Evolutionary conservation across 23 red algal genomes (phyloP).

Genomic region (Cyanidiococcus yangmingshanensis): DNA sequence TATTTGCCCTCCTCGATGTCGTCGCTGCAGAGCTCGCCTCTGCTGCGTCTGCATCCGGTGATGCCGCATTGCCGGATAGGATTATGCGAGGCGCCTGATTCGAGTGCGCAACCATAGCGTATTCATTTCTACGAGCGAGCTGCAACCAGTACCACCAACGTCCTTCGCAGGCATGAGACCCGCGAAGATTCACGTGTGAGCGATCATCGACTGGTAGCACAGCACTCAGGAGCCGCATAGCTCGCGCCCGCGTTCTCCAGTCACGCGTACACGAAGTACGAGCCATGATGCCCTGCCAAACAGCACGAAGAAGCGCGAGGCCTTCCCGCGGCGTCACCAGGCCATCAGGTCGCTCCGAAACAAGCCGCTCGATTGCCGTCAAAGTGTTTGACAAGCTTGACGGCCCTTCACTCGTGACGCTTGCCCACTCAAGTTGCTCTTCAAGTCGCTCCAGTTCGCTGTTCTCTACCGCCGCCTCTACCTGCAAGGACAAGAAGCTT

Average conservation of each 20-base stretch:
- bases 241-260: background rate
- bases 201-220: conserved; percentile 6
- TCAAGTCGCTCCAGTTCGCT: too few relatives aligned
- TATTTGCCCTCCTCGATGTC: too few relatives aligned
- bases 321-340: background rate
- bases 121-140: background rate
- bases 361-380: background rate
- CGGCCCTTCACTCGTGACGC: too few relatives aligned
- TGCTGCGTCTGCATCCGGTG: background rate
- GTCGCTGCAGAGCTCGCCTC: background rate
- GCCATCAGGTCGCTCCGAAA: background rate
- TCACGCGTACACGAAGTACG: background rate
- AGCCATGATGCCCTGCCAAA: background rate
- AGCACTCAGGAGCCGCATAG: background rate
- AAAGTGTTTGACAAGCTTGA: too few relatives aligned
- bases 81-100: background rate
- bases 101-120: background rate
- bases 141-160: background rate
- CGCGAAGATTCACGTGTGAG: background rate
- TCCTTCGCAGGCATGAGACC: background rate
- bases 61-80: background rate
- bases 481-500: too few relatives aligned
- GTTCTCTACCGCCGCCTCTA: too few relatives aligned
- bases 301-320: background rate
- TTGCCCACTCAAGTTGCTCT: too few relatives aligned